These are phyloP conservation scores for Aciculoconidium aculeatum DNA, from an alignment of 805 yeast species.

Conservation along the genomic window DNA sequence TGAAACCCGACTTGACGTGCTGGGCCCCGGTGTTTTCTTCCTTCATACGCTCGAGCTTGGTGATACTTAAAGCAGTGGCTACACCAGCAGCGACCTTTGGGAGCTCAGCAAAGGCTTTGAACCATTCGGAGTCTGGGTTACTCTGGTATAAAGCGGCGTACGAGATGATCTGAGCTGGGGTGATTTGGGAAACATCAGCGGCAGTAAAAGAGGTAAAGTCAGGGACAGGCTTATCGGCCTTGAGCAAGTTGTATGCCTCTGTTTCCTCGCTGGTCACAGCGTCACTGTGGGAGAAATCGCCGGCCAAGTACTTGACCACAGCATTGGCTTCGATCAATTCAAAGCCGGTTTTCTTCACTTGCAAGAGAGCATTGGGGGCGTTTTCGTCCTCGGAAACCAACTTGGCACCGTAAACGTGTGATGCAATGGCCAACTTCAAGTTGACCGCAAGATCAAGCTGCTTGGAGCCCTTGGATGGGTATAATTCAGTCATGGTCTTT, in stretches of 20 bases:
- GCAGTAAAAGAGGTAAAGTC: conserved; percentile 1
- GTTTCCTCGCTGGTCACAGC: conserved; percentile 41
- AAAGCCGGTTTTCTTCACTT: conserved; percentile 33
- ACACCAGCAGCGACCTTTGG: conserved; percentile 42
- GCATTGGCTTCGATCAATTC: conserved; percentile 63
- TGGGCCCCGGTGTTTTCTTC: conserved; percentile 36
- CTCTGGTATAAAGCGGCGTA: conserved; percentile 54
- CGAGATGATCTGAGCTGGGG: conserved; percentile 51
- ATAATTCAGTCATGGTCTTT: conserved; percentile 4
- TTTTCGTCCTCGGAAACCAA: conserved; percentile 10
- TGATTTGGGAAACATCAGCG: conserved; percentile 20
- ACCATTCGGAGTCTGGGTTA: conserved; percentile 28
- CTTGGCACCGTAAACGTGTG: conserved; percentile 10
- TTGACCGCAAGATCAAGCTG: conserved; percentile 18
- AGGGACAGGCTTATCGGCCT: conserved; percentile 27
- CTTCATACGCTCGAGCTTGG: conserved; percentile 37
- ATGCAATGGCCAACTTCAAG: conserved; percentile 20
- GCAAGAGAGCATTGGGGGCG: conserved; percentile 21
- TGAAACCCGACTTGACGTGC: conserved; percentile 25
- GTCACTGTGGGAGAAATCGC: conserved; percentile 36
- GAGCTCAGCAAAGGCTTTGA: conserved; percentile 30
- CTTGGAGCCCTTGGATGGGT: conserved; percentile 9
- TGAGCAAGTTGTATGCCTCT: conserved; percentile 35
- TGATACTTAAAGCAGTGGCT: conserved; percentile 39
- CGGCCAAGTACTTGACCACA: conserved; percentile 56